Base-by-base conservation (phyloP, 352 stramenopile genomes). In the Thalassiosira livingstoniorum region DNA sequence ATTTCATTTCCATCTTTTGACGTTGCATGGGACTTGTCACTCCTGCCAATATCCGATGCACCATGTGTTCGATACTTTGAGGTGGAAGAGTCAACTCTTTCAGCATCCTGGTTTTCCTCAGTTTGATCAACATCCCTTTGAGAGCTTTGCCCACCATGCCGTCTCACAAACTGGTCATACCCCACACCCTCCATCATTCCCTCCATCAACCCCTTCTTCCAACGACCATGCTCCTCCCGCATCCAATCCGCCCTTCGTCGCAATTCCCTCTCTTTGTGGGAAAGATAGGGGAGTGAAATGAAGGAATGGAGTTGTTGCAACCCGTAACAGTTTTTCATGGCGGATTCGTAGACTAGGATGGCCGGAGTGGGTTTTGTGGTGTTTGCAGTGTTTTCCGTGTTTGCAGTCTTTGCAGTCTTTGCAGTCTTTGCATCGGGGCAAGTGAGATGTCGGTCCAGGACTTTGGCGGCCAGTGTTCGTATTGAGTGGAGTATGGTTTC, bases 341-440 rank as follows among this genome's bases (percentile, higher is more conserved):
- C 83, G 55, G 76, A 80, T 78, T 88, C 77, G 65, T 83, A 88
- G 13, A 85, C 65, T 47, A 86, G 32, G 47, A 88, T 77, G 27
- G 73, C 75, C 39, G 71, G 75, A 21, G 27, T 42, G 51, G 37
- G 39, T 18, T 54, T 32, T 2, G 55, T 29, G 23, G 58, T 18
- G 34, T 64, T 51, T 64, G n/a, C n/a, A n/a, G n/a, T n/a, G n/a
- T n/a, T n/a, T n/a, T n/a, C n/a, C n/a, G n/a, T n/a, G n/a, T n/a
- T n/a, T n/a, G n/a, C n/a, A n/a, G n/a, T n/a, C n/a, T n/a, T n/a
- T n/a, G n/a, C n/a, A n/a, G n/a, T n/a, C n/a, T n/a, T n/a, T n/a
- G n/a, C n/a, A n/a, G n/a, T n/a, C n/a, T n/a, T n/a, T n/a, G n/a
- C n/a, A n/a, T n/a, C n/a, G n/a, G n/a, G n/a, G n/a, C n/a, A n/a